Evolutionary conservation across 768 basidiomycete species (phyloP).

Genomic region (Tulasnella sp.): DNA sequence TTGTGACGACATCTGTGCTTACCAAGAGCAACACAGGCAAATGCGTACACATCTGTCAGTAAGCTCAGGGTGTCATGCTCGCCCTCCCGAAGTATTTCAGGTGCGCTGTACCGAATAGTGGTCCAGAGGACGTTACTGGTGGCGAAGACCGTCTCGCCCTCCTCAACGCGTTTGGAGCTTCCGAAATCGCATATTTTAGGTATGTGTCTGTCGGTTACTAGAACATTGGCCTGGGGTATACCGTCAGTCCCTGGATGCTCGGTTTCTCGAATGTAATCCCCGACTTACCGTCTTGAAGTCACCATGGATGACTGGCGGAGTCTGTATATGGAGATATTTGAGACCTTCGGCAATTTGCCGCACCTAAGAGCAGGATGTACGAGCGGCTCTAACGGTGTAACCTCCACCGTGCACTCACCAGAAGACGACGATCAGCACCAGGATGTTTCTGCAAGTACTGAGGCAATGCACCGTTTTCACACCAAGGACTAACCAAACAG

Average conservation of each 20-base stretch:
- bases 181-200: background rate
- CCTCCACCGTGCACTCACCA: slow-evolving; percentile 46
- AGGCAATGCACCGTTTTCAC: slow-evolving; percentile 55
- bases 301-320: slow-evolving; percentile 35
- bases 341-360: slow-evolving; percentile 34
- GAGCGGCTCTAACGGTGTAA: background rate
- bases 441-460: slow-evolving; percentile 52
- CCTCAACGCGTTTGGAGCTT: background rate
- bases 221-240: background rate
- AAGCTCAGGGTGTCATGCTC: background rate
- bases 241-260: background rate
- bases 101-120: slow-evolving; percentile 14
- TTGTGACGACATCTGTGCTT: background rate
- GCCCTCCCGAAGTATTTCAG: background rate
- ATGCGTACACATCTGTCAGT: background rate
- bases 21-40: slow-evolving; percentile 15
- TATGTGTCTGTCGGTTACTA: background rate
- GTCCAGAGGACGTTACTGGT: background rate
- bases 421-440: slow-evolving; percentile 49
- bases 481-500: slow-evolving; percentile 65
- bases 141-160: background rate
- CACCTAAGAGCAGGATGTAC: slow-evolving; percentile 19
- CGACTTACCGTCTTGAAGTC: slow-evolving; percentile 35
- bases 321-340: slow-evolving; percentile 33
- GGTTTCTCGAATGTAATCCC: background rate